These are phyloP conservation scores for Coemansia sp. DNA, from an alignment of 192 early-diverging fungal genomes.

Conservation along the genomic window DNA sequence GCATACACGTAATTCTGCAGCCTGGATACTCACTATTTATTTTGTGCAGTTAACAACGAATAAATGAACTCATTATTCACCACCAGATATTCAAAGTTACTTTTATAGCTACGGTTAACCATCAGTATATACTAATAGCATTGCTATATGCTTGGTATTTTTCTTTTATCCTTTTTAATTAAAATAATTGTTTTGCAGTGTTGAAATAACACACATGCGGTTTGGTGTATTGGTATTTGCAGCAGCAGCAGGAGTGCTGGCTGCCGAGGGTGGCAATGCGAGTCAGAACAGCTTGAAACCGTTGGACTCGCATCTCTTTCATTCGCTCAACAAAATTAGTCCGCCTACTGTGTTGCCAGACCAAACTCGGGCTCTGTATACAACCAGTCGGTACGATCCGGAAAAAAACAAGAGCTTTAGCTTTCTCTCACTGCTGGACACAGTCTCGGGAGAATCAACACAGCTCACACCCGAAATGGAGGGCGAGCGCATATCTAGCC, in stretches of 20 bases:
- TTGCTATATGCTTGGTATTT: no score
- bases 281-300: conserved; percentile 30
- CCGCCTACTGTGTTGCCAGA: conserved; percentile 34
- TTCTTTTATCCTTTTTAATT: neutral
- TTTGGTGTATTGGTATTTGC: neutral
- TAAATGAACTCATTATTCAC: no score
- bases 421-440: conserved; percentile 20
- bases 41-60: no score
- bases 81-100: no score
- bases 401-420: conserved; percentile 21
- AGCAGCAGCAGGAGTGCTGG: neutral
- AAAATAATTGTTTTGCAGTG: neutral
- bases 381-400: conserved; percentile 21
- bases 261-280: conserved; percentile 20
- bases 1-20: no score
- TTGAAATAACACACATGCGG: neutral
- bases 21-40: no score
- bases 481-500: conserved; percentile 18
- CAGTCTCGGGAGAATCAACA: conserved; percentile 20
- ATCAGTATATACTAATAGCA: no score
- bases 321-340: conserved; percentile 31
- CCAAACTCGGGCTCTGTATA: conserved; percentile 25
- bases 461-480: conserved; percentile 20
- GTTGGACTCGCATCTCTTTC: conserved; percentile 43
- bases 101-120: no score